Base-by-base conservation (phyloP, 768 basidiomycete genomes). In the Lactifluus subvellereus region DNA sequence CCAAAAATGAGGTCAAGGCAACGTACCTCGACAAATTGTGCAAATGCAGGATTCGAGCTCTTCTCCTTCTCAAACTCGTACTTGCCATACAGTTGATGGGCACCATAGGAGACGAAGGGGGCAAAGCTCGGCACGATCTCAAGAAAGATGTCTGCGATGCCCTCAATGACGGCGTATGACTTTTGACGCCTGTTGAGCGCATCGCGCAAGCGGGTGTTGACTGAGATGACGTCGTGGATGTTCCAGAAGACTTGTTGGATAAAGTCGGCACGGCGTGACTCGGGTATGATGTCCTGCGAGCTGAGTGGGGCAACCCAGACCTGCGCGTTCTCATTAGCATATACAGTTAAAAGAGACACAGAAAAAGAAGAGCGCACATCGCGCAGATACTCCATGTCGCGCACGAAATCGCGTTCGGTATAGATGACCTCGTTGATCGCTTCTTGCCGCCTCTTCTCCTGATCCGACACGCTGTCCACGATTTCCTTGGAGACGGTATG, bases 21-120 rank as follows among this genome's bases (percentile, higher is more conserved):
- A 79, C 84, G 57, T 68, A 93, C 94, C 80, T 98, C 97, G 35
- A 98, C 97, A 73, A 98, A 99, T 63, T 85, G 84, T 57, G 93
- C 89, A 76, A 99, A 99, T 13, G 86, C 89, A 6, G 89, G 84
- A 76, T 99, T 99, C 55, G 86, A 82, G 59, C 82, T 86, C 79
- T 98, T 98, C 80, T 98, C 97, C 80, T 92, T 96, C 79, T 99
- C 97, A 73, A 99, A 98, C 76, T 98, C 95, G 72, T 93, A 98
- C 75, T 98, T 99, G 13, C 97, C 97, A 71, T 96, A 98, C 60
- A 98, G 77, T 74, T 99, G 97, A 72, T 98, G 96, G 10, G 94
- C 87, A 49, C 97, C 97, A 70, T 99, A 99, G 38, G 84, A 85
- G 53, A 99, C 94, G 70, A 98, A 99, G 1, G 97, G 97, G 10